Conservation (phyloP, 1,139 yeast species). For the Hansenula sp. region DNA sequence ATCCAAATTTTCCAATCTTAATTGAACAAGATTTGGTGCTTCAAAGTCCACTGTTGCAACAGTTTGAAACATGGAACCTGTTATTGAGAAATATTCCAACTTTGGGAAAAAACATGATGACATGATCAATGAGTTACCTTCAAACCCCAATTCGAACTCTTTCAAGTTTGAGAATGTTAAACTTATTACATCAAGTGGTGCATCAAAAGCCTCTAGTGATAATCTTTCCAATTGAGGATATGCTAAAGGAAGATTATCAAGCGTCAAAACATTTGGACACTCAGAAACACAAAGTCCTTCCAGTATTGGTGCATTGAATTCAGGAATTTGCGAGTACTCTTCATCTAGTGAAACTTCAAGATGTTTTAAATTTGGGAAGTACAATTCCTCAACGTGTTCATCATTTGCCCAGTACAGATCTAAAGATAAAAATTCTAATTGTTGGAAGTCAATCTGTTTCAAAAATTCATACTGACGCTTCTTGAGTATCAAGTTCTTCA, state of each 20-base stretch:
- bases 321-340: background rate
- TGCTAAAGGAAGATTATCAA: background rate
- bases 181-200: background rate
- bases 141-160: background rate
- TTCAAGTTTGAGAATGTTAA: background rate
- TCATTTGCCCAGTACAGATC: background rate
- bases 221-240: background rate
- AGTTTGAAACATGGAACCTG: background rate
- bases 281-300: background rate
- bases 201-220: background rate
- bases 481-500: background rate
- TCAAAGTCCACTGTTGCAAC: background rate
- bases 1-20: background rate
- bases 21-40: background rate
- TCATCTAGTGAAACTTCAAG: background rate
- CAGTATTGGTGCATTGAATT: background rate
- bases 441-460: background rate
- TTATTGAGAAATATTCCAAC: background rate
- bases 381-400: background rate
- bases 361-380: background rate
- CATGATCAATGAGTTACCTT: background rate
- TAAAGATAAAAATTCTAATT: background rate
- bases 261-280: background rate
- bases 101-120: background rate
- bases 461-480: background rate